Percentiles rank a stretch among this genome's conserved stretches.
Conservation (phyloP, 169 alveolate species). For the Babesia ovata region DNA sequence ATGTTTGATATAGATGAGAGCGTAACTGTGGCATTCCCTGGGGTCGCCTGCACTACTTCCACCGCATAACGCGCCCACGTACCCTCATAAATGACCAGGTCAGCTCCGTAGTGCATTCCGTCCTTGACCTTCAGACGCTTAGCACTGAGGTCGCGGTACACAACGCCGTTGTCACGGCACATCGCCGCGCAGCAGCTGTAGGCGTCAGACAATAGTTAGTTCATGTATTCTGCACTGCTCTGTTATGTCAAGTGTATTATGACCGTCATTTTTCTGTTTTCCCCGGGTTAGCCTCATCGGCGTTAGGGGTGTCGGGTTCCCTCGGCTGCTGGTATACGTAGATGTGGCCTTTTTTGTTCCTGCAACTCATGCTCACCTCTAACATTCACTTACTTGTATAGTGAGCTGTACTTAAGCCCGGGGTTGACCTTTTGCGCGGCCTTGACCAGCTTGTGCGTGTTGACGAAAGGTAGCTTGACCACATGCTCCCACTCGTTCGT, state of each 20-base stretch:
- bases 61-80: neutral
- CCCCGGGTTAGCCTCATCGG: neutral
- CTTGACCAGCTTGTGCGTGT: constrained; percentile 48
- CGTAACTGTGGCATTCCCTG: constrained; percentile 42
- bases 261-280: neutral
- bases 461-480: constrained; percentile 65
- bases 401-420: constrained; percentile 47
- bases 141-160: constrained; percentile 28
- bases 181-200: neutral
- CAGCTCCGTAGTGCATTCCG: constrained; percentile 63
- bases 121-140: constrained; percentile 51
- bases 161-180: constrained; percentile 42
- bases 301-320: constrained; percentile 28
- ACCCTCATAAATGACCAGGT: constrained; percentile 49
- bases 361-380: neutral
- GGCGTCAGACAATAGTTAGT: no score
- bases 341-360: constrained; percentile 59
- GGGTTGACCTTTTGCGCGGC: constrained; percentile 65
- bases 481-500: constrained; percentile 69
- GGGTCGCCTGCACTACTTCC: constrained; percentile 9
- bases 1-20: constrained; percentile 25
- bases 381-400: constrained; percentile 36
- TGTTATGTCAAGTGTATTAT: no score
- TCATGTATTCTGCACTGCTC: no score
- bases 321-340: constrained; percentile 56